Evolutionary conservation across 1,139 yeast species (phyloP).

Genomic region (Dujonia santamariae): DNA sequence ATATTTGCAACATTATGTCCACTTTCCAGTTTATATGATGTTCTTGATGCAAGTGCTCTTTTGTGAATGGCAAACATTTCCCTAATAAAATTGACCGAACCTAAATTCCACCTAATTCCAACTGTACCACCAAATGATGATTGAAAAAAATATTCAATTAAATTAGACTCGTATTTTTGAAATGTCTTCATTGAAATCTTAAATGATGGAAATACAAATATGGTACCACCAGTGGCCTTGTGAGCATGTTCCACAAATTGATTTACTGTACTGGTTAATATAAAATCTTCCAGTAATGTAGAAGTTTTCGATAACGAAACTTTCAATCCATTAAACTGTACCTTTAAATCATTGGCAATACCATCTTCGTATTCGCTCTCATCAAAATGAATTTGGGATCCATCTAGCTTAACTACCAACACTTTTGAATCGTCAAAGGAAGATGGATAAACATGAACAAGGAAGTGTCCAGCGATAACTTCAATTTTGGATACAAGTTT

Average conservation of each 20-base stretch:
- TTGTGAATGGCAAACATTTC: slow-evolving; percentile 79
- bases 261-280: slow-evolving; percentile 44
- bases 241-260: slow-evolving; percentile 56
- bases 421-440: slow-evolving; percentile 74
- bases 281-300: slow-evolving; percentile 42
- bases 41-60: slow-evolving; percentile 38
- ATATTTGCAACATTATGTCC: neutral
- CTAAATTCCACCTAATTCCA: slow-evolving; percentile 90
- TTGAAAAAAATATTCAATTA: slow-evolving; percentile 62
- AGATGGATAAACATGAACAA: slow-evolving; percentile 72
- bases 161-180: slow-evolving; percentile 48
- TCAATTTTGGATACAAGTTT: slow-evolving; percentile 58
- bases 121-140: slow-evolving; percentile 86
- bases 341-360: slow-evolving; percentile 46
- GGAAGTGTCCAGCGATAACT: slow-evolving; percentile 52
- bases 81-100: slow-evolving; percentile 84
- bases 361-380: slow-evolving; percentile 51
- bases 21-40: slow-evolving; percentile 22
- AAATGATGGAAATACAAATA: slow-evolving; percentile 76
- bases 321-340: slow-evolving; percentile 58
- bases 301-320: slow-evolving; percentile 61
- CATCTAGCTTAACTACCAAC: slow-evolving; percentile 58
- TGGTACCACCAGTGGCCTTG: slow-evolving; percentile 73
- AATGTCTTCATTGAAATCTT: slow-evolving; percentile 72
- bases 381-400: slow-evolving; percentile 57